Conservation (phyloP, 176 grass and related monocot genomes). For the Secale cereale region DNA sequence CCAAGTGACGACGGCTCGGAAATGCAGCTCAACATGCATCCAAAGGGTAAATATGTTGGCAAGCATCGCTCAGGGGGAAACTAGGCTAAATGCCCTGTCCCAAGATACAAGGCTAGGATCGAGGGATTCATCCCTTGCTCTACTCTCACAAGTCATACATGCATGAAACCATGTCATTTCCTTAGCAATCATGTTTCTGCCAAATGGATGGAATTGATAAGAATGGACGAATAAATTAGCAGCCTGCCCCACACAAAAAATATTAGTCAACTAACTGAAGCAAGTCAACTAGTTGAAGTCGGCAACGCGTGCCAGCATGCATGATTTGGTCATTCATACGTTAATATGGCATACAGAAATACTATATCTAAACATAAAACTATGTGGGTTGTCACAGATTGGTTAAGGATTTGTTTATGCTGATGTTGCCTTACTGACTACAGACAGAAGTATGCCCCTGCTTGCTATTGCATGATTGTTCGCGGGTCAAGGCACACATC, state of each 20-base stretch:
- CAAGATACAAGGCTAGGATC: constrained; percentile 7
- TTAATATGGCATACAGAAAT: neutral
- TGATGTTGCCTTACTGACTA: neutral
- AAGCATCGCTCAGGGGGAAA: neutral
- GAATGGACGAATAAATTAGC: neutral
- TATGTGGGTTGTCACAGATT: neutral
- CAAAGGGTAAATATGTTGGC: neutral
- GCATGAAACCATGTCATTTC: constrained; percentile 18
- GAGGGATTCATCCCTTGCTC: constrained; percentile 19
- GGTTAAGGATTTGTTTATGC: neutral
- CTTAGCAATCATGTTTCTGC: neutral
- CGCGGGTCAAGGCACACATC: neutral
- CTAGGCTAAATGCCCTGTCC: neutral
- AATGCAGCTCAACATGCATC: neutral
- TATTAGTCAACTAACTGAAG: neutral
- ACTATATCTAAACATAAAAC: neutral
- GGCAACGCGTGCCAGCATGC: constrained; percentile 19
- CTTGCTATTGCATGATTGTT: neutral
- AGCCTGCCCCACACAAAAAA: neutral
- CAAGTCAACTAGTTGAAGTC: constrained; percentile 27
- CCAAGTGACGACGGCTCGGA: neutral
- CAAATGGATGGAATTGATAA: neutral
- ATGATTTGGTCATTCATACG: constrained; percentile 6
- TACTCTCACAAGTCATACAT: neutral
- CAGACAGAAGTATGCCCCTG: neutral